Percentiles rank a stretch among this genome's conserved stretches.
Evolutionary conservation across 305 asterid genomes (phyloP).

Genomic region (Ajuga reptans): DNA sequence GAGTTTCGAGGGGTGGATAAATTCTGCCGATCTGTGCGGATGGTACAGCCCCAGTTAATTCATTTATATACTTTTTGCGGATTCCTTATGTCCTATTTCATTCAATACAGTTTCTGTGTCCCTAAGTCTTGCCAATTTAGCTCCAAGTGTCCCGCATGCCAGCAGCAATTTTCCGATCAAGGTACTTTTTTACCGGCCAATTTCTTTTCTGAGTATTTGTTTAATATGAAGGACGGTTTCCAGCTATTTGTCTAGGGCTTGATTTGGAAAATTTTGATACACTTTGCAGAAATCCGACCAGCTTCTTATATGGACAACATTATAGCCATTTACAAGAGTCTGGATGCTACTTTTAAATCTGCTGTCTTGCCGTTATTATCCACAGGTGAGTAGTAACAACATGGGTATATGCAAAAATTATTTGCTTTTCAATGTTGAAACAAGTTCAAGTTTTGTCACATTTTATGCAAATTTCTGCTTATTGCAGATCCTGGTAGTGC

Average conservation of each 20-base stretch:
- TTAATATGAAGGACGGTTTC: not conserved
- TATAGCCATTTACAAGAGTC: slow-evolving; percentile 42
- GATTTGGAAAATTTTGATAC: not conserved
- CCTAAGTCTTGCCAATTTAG: slow-evolving; percentile 27
- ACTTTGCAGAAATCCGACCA: slow-evolving; percentile 51
- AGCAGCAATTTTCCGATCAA: slow-evolving; percentile 32
- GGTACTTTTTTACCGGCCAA: slow-evolving; percentile 32
- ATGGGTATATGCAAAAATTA: not conserved
- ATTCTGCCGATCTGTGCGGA: not conserved
- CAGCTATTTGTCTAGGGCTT: not conserved
- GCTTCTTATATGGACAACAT: slow-evolving; percentile 62
- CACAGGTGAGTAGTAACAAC: slow-evolving; percentile 43
- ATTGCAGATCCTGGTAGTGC: slow-evolving; percentile 20
- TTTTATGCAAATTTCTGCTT: not conserved
- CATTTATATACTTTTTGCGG: not conserved
- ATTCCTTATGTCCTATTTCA: not conserved
- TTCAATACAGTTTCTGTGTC: slow-evolving; percentile 45
- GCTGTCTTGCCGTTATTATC: slow-evolving; percentile 36
- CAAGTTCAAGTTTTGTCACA: not conserved
- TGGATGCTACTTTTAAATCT: slow-evolving; percentile 53
- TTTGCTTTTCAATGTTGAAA: not conserved
- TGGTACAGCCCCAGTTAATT: not conserved
- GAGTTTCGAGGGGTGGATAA: not conserved
- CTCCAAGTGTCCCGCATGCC: slow-evolving; percentile 65
- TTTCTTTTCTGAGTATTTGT: not conserved